Evolutionary conservation across 495 filamentous ascomycete genomes (phyloP).

Genomic region (Entonaema liquescens): DNA sequence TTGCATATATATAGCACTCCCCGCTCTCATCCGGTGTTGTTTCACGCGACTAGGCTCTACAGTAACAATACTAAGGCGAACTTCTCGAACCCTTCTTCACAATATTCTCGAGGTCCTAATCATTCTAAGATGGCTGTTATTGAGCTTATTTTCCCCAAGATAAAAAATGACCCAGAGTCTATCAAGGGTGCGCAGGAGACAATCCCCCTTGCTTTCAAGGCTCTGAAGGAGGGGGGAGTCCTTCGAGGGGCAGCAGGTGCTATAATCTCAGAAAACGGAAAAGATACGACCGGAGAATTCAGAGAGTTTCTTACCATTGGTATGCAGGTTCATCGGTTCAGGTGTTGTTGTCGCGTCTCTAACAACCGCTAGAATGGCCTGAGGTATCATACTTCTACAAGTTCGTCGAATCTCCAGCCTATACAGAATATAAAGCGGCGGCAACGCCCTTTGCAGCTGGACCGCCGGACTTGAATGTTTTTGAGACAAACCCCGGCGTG

Average conservation of each 20-base stretch:
- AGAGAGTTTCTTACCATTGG: constrained; percentile 27
- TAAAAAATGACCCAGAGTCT: constrained; percentile 25
- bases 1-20: background rate
- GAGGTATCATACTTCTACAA: constrained; percentile 8
- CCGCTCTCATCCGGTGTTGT: background rate
- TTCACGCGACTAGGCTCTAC: too few relatives aligned
- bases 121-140: constrained; percentile 31
- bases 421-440: background rate
- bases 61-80: too few relatives aligned
- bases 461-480: constrained; percentile 25
- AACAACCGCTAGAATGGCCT: constrained; percentile 27
- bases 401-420: constrained; percentile 18
- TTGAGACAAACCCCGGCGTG: constrained; percentile 23
- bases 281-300: constrained; percentile 13
- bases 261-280: constrained; percentile 22
- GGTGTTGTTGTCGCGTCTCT: background rate
- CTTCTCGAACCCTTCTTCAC: background rate
- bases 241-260: constrained; percentile 6
- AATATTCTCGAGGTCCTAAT: background rate
- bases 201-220: constrained; percentile 3
- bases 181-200: constrained; percentile 8
- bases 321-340: background rate
- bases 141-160: constrained; percentile 32
- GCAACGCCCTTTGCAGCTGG: constrained; percentile 13
- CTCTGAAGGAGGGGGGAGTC: constrained; percentile 16